Conservation (phyloP, 2,329 filamentous ascomycete species). For the Diplodia seriata region DNA sequence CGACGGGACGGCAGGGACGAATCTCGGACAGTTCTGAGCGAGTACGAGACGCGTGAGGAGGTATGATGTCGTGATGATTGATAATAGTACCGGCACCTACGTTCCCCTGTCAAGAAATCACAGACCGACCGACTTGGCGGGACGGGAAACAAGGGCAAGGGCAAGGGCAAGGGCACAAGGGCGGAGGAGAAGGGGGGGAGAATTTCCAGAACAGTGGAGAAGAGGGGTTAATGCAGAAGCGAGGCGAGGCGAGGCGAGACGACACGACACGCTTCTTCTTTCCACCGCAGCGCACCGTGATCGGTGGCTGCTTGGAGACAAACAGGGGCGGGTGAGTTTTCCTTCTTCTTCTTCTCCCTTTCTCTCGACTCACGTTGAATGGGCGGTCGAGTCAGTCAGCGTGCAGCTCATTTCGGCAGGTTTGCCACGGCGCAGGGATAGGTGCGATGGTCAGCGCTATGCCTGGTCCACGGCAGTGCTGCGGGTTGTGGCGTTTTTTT, state of each 20-base stretch:
- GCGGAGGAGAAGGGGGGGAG: no score
- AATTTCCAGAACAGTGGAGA: slow-evolving; percentile 11
- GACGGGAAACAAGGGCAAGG: background rate
- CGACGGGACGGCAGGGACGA: no score
- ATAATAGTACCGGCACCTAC: no score
- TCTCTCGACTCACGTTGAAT: no score
- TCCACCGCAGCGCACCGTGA: background rate
- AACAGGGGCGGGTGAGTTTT: background rate
- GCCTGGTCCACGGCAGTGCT: background rate
- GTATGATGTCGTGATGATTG: no score
- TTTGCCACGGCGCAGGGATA: background rate
- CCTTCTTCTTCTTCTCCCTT: background rate
- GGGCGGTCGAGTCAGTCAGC: slow-evolving; percentile 7
- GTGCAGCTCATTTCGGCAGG: slow-evolving; percentile 9
- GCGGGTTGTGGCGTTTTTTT: background rate
- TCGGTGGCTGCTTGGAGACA: background rate
- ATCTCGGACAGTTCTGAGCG: no score
- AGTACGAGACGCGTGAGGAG: no score
- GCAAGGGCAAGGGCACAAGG: background rate
- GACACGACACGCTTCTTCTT: background rate
- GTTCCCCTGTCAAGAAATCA: no score
- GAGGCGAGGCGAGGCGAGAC: background rate
- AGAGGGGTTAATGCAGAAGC: background rate
- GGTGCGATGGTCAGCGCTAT: slow-evolving; percentile 8
- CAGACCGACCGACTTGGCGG: no score